Conservation (phyloP, 192 early-diverging fungal species). For the Podila minutissima region DNA sequence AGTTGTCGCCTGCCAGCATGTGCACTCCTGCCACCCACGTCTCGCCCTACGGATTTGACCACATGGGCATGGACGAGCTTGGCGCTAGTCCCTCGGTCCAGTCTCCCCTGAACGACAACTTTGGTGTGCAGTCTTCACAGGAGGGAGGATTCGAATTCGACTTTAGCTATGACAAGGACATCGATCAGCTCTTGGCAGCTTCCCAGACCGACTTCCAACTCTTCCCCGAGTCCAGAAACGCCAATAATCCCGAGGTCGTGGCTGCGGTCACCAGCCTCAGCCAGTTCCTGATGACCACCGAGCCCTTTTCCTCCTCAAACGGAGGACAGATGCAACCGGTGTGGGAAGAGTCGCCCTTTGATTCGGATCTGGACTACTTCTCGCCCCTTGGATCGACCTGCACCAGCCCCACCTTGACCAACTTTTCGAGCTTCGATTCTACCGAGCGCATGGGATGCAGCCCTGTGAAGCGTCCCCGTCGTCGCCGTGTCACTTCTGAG, state of each 20-base stretch:
- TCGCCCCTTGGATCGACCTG: slow-evolving; percentile 19
- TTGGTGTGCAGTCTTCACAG: slow-evolving; percentile 32
- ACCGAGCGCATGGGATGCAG: background rate
- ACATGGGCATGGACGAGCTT: slow-evolving; percentile 29
- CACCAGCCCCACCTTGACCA: slow-evolving; percentile 20
- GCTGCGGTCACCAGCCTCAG: slow-evolving; percentile 13
- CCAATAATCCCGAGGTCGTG: background rate
- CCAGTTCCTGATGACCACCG: slow-evolving; percentile 32
- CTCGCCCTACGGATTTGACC: slow-evolving; percentile 26
- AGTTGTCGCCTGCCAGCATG: slow-evolving; percentile 37
- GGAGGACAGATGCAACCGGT: background rate
- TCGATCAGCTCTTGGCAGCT: slow-evolving; percentile 5
- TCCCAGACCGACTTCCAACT: slow-evolving; percentile 32
- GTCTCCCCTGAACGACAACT: slow-evolving; percentile 23
- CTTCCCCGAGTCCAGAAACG: slow-evolving; percentile 11
- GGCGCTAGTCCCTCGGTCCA: slow-evolving; percentile 21
- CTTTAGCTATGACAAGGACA: slow-evolving; percentile 1
- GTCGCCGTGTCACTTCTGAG: slow-evolving; percentile 38
- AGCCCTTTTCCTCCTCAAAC: background rate
- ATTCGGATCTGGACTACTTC: slow-evolving; percentile 29
- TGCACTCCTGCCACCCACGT: slow-evolving; percentile 23
- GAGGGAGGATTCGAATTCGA: slow-evolving; percentile 37
- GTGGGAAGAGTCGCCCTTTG: slow-evolving; percentile 22
- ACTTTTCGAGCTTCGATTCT: slow-evolving; percentile 1
- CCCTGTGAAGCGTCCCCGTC: slow-evolving; percentile 26